A percentile compares a stretch with the other conserved stretches of the same genome.
Conservation (phyloP, 352 stramenopile genomes). For the Pythium dissotocum region DNA sequence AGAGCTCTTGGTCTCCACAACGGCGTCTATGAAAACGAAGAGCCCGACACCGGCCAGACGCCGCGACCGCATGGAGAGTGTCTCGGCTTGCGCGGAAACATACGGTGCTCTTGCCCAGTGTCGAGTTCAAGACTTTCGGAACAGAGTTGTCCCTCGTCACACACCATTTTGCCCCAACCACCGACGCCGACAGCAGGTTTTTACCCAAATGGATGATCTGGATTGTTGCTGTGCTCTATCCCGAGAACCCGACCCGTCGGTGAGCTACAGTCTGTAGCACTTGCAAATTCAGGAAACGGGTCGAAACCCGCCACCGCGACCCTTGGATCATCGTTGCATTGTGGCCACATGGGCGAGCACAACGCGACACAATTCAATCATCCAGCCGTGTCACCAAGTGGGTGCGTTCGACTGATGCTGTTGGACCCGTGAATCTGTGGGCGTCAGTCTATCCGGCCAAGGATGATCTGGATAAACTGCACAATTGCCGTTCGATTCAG, state of each 20-base stretch:
- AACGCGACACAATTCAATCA: background rate
- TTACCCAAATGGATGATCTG: conserved; percentile 1
- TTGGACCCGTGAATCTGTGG: background rate
- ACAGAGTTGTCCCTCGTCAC: background rate
- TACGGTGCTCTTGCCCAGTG: background rate
- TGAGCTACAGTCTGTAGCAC: too few species aligned
- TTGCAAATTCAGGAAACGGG: background rate
- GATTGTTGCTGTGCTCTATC: background rate
- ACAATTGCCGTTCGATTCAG: background rate
- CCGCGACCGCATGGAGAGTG: conserved; percentile 5
- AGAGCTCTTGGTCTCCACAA: background rate
- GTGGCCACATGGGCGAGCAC: background rate
- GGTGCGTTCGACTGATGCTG: conserved; percentile 6
- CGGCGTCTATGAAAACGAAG: too few species aligned
- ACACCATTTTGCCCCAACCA: background rate
- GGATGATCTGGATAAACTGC: background rate
- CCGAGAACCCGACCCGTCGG: background rate
- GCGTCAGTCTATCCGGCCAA: too few species aligned
- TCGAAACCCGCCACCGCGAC: background rate
- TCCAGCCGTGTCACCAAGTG: conserved; percentile 1
- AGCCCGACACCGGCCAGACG: background rate
- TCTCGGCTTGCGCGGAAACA: conserved; percentile 9
- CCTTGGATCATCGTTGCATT: conserved; percentile 10
- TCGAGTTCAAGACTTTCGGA: conserved; percentile 1
- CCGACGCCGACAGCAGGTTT: background rate